A percentile compares a stretch with the other conserved stretches of the same genome.
phyloP scores from a whole-genome alignment of 805 yeast species.

The Saccharomyces mikatae region DNA sequence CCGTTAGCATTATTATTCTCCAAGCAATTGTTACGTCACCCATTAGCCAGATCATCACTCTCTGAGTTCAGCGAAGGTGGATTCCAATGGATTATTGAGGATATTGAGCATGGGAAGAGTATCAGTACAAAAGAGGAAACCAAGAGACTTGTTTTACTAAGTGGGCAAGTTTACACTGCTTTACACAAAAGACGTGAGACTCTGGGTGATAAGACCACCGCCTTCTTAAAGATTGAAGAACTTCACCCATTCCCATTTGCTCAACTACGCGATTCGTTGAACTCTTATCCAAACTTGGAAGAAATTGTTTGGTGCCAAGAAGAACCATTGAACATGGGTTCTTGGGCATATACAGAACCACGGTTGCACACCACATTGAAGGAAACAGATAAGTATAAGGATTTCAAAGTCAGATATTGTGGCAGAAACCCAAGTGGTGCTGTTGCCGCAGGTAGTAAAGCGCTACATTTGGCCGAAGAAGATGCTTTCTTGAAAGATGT shows the following conservation, averaged over 20 bases:
- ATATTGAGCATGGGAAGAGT: slow-evolving; percentile 71
- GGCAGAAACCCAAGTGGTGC: slow-evolving; percentile 98
- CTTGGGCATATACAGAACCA: slow-evolving; percentile 73
- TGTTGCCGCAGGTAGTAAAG: slow-evolving; percentile 95
- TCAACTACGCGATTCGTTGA: slow-evolving; percentile 76
- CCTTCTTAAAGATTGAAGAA: slow-evolving; percentile 86
- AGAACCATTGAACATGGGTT: slow-evolving; percentile 97
- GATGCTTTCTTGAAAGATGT: slow-evolving; percentile 76
- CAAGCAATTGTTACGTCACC: slow-evolving; percentile 90
- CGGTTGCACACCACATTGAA: slow-evolving; percentile 69
- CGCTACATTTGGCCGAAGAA: slow-evolving; percentile 83
- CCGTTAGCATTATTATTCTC: slow-evolving; percentile 85
- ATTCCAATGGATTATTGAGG: slow-evolving; percentile 96
- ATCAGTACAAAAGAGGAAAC: slow-evolving; percentile 75
- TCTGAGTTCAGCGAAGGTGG: slow-evolving; percentile 83
- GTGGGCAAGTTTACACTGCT: slow-evolving; percentile 94
- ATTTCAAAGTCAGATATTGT: slow-evolving; percentile 63
- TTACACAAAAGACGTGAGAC: slow-evolving; percentile 81
- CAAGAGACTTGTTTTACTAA: slow-evolving; percentile 73
- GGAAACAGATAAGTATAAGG: slow-evolving; percentile 65
- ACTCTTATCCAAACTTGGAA: slow-evolving; percentile 70
- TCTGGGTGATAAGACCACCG: slow-evolving; percentile 71
- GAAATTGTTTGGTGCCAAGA: slow-evolving; percentile 97
- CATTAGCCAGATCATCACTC: slow-evolving; percentile 83
- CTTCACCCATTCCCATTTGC: slow-evolving; percentile 98